These are phyloP conservation scores for Trichosanthes truncata DNA, from an alignment of 306 rosid species.

Conservation along the genomic window DNA sequence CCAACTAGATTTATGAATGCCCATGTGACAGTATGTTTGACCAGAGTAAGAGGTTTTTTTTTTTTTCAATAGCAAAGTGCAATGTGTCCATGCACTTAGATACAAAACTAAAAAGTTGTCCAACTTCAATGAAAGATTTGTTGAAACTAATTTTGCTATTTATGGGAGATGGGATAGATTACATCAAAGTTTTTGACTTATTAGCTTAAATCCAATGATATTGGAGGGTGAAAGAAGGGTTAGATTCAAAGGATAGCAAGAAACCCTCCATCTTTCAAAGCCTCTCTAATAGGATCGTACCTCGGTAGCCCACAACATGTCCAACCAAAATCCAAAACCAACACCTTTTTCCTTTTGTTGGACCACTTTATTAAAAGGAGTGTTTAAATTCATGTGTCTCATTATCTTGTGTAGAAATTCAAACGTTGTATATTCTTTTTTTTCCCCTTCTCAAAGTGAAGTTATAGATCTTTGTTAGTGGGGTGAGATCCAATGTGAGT, in stretches of 20 bases:
- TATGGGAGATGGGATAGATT: background rate
- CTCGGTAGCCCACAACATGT: background rate
- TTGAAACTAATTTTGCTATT: background rate
- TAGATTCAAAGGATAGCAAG: background rate
- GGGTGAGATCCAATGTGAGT: background rate
- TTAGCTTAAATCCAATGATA: background rate
- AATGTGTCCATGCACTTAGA: background rate
- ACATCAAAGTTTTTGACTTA: background rate
- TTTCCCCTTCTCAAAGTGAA: background rate
- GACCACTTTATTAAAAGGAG: conserved; percentile 5
- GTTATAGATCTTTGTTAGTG: background rate
- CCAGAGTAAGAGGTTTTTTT: background rate
- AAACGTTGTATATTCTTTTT: background rate
- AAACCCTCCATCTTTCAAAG: background rate
- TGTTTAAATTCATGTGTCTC: conserved; percentile 5
- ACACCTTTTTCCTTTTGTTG: background rate
- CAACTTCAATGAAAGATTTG: background rate
- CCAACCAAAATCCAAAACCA: conserved; percentile 8
- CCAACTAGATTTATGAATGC: background rate
- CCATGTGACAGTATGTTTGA: background rate
- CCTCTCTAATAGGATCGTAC: background rate
- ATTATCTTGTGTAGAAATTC: background rate
- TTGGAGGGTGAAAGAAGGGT: background rate
- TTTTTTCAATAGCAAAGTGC: background rate
- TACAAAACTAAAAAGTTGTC: background rate